A percentile compares a stretch with the other conserved stretches of the same genome.
Conservation (phyloP, 371 early-diverging fungal species). For the Apophysomyces trapeziformis region DNA sequence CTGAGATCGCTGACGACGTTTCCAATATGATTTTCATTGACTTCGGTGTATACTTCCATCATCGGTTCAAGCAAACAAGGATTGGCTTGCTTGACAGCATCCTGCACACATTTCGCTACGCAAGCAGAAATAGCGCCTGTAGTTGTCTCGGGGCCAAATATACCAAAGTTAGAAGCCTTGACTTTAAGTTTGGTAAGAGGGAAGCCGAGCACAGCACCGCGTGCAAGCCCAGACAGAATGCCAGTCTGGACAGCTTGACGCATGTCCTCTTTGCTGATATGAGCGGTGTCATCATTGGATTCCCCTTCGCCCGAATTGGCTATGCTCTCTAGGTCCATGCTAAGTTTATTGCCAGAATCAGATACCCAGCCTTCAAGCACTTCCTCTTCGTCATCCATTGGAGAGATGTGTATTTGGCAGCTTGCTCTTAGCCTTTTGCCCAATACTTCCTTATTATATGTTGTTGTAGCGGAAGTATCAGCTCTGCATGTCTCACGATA, state of each 20-base stretch:
- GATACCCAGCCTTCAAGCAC: slow-evolving; percentile 30
- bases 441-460: slow-evolving; percentile 73
- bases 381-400: slow-evolving; percentile 27
- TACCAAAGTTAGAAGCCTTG: slow-evolving; percentile 52
- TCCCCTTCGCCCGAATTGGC: slow-evolving; percentile 17
- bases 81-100: slow-evolving; percentile 59
- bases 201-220: slow-evolving; percentile 85
- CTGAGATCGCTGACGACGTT: slow-evolving; percentile 81
- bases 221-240: slow-evolving; percentile 69
- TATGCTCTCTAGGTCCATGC: slow-evolving; percentile 14
- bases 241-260: slow-evolving; percentile 72
- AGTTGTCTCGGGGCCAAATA: slow-evolving; percentile 70
- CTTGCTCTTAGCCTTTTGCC: slow-evolving; percentile 75
- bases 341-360: slow-evolving; percentile 31
- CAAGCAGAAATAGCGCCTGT: slow-evolving; percentile 70
- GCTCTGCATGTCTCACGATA: slow-evolving; percentile 82
- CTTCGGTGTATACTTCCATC: slow-evolving; percentile 78
- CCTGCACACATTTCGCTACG: slow-evolving; percentile 63
- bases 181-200: slow-evolving; percentile 75
- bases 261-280: slow-evolving; percentile 42
- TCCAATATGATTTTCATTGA: slow-evolving; percentile 80
- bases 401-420: slow-evolving; percentile 58
- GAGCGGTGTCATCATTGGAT: slow-evolving; percentile 6
- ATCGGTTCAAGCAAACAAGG: slow-evolving; percentile 86
- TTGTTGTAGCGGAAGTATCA: slow-evolving; percentile 26